These are phyloP conservation scores for Fulvia fulva DNA, from an alignment of 2,329 filamentous ascomycete genomes.

Conservation along the genomic window DNA sequence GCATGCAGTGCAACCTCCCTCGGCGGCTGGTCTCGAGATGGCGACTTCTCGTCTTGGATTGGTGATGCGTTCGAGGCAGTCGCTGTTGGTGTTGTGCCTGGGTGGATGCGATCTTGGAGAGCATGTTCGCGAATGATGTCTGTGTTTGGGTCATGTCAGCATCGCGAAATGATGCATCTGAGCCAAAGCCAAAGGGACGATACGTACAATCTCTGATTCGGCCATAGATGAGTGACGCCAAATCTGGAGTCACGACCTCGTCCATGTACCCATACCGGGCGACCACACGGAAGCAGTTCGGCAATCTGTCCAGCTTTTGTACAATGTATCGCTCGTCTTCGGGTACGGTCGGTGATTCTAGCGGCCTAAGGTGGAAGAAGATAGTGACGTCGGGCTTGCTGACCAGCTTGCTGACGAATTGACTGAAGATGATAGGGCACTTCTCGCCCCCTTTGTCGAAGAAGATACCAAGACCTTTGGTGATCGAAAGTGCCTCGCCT, in stretches of 20 bases:
- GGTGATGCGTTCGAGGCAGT: background rate
- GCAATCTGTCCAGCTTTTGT: conserved; percentile 43
- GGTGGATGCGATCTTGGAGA: background rate
- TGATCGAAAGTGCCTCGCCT: conserved; percentile 39
- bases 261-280: conserved; percentile 72
- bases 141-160: background rate
- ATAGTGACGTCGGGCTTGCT: conserved; percentile 64
- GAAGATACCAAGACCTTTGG: conserved; percentile 62
- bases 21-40: background rate
- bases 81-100: background rate
- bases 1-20: conserved; percentile 1
- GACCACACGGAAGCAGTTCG: conserved; percentile 64
- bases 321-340: conserved; percentile 52
- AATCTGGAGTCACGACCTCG: conserved; percentile 61
- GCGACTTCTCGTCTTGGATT: conserved; percentile 2
- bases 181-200: background rate
- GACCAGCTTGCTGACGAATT: conserved; percentile 69
- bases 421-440: conserved; percentile 64
- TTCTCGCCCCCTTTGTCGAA: conserved; percentile 71
- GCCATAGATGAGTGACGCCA: conserved; percentile 58
- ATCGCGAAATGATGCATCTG: background rate
- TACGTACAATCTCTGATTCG: conserved; percentile 45
- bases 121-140: background rate
- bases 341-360: conserved; percentile 53
- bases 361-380: conserved; percentile 68